Evolutionary conservation across 768 basidiomycete species (phyloP), one percentile per base, ranked within the genome.

Genomic region (Termitomyces sp.): DNA sequence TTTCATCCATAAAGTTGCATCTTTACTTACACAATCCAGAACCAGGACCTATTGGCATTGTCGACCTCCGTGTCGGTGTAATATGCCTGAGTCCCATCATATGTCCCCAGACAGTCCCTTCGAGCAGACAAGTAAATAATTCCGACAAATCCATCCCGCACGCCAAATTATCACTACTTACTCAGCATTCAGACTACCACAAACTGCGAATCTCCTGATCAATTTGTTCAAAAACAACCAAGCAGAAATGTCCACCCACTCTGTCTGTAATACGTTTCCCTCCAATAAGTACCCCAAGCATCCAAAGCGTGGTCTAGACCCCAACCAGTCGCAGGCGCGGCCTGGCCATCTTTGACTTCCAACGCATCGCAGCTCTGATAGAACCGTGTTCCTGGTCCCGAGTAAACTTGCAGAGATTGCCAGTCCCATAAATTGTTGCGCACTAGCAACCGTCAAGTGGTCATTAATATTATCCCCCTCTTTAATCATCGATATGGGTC

Each of bases 331-430:
- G 73, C 69, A 13, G 77, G 72, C 1, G 83, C 83, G 44, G 62
- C 70, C 15, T 71, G 67, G 16, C 82, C 82, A 50, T 83, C 60
- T 56, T 84, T 82, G 23, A 85, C 81, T 63, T 88, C 85, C 1
- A 88, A 68, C 1, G 84, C 84, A 61, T 88, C 84, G 56, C 86
- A 86, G 65, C 85, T 86, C 15, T 75, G 52, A 69, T 73, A 82
- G 70, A 88, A 88, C 18, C 60, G 63, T 0, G 70, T 68, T 60
- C 66, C 60, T 1, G 76, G 68, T 6, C 82, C 83, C 1, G 68
- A 66, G n/a, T 73, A 68, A 1, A 84, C 81, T 40, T 82, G 79
- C 25, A 89, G 61, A 3, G 60, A 59, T 60, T 89, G 88, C 88
- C 88, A 90, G 44, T 86, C 83, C 74, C 77, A 83, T 6, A 85